Evolutionary conservation across 2,329 filamentous ascomycete genomes (phyloP).

Genomic region (Canariomyces notabilis): DNA sequence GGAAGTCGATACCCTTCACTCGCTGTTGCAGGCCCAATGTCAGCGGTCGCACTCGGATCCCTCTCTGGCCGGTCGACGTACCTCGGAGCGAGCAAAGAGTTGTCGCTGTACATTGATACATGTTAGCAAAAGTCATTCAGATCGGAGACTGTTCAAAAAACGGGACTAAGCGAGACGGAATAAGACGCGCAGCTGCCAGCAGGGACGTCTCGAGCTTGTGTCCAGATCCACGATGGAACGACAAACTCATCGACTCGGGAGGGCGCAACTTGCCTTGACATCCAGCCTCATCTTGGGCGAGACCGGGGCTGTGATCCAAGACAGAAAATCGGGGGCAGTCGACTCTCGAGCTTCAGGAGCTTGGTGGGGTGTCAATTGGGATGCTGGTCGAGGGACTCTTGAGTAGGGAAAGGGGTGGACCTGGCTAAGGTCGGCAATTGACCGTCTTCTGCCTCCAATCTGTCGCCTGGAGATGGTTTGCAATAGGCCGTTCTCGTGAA

Average conservation of each 20-base stretch:
- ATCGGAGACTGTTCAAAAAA: neutral
- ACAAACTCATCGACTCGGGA: neutral
- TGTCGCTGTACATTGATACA: conserved; percentile 26
- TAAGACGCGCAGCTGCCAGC: neutral
- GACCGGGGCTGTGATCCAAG: neutral
- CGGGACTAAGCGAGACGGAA: neutral
- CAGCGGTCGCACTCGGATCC: conserved; percentile 3
- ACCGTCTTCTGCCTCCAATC: neutral
- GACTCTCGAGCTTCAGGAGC: conserved; percentile 19
- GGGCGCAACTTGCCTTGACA: conserved; percentile 24
- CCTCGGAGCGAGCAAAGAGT: conserved; percentile 29
- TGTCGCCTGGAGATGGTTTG: conserved; percentile 1
- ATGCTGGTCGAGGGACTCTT: conserved; percentile 3
- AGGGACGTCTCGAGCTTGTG: conserved; percentile 5
- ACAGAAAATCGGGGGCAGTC: conserved; percentile 11
- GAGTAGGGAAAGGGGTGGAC: conserved; percentile 10
- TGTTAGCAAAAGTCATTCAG: conserved; percentile 23
- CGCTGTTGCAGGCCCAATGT: conserved; percentile 69
- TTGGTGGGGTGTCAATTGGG: conserved; percentile 19
- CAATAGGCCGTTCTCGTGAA: neutral
- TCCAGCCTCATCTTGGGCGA: conserved; percentile 28
- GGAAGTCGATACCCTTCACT: conserved; percentile 96
- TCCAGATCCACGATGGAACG: conserved; percentile 14
- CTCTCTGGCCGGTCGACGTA: conserved; percentile 10
- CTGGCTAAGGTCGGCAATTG: conserved; percentile 14